Conservation (phyloP, 2,329 filamentous ascomycete species). For the Pseudogymnoascus sp. region DNA sequence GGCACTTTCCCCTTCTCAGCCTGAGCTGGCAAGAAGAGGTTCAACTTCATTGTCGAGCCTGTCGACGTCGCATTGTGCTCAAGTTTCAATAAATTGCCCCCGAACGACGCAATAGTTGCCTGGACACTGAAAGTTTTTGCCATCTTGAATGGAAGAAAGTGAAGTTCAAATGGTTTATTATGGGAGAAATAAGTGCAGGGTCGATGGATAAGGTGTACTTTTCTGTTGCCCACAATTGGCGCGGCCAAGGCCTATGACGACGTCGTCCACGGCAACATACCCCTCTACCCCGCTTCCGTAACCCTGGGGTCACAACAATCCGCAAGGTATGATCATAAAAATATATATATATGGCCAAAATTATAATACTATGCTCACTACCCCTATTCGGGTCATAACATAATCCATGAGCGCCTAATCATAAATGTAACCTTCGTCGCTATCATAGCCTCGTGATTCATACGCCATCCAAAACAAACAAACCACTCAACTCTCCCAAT, state of each 20-base stretch:
- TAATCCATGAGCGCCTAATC: conserved; percentile 3
- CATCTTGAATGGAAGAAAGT: background rate
- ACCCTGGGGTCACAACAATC: background rate
- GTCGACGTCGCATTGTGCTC: conserved; percentile 72
- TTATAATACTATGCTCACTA: background rate
- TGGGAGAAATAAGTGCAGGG: background rate
- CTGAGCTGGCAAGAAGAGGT: conserved; percentile 78
- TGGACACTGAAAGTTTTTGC: conserved; percentile 65
- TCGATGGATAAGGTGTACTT: background rate
- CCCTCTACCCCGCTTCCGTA: conserved; percentile 8
- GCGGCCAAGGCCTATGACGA: conserved; percentile 3
- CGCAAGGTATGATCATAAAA: background rate
- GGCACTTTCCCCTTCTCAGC: conserved; percentile 59
- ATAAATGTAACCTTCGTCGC: conserved; percentile 3
- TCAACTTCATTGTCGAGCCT: conserved; percentile 82
- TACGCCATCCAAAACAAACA: conserved; percentile 5
- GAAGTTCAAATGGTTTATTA: background rate
- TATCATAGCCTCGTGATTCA: conserved; percentile 4
- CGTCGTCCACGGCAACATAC: background rate
- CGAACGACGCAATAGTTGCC: conserved; percentile 82
- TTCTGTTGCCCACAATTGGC: background rate
- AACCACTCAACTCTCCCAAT: no score
- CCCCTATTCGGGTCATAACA: background rate
- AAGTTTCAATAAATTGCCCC: conserved; percentile 90
- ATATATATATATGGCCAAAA: background rate